Percentiles rank a stretch among this genome's conserved stretches.
These are phyloP conservation scores for Venturia nashicola DNA, from an alignment of 2,329 filamentous ascomycete species.

Conservation along the genomic window DNA sequence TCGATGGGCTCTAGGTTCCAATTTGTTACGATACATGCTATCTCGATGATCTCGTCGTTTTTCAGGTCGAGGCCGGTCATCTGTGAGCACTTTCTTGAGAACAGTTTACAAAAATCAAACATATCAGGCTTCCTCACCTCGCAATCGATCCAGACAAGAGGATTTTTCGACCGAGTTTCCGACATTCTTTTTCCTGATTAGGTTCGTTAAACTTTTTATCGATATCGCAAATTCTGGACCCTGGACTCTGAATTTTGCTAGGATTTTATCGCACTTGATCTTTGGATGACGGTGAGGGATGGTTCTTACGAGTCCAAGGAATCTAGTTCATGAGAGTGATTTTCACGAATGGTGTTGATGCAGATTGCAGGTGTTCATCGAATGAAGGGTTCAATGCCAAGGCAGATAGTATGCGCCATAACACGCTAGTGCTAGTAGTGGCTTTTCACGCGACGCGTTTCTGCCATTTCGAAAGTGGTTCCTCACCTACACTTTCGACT, in stretches of 20 bases:
- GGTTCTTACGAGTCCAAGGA: not conserved
- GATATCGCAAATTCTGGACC: no score
- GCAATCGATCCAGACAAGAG: conserved; percentile 79
- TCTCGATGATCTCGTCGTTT: conserved; percentile 75
- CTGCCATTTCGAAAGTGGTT: not conserved
- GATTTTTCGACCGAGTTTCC: conserved; percentile 43
- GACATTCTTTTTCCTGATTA: conserved; percentile 18
- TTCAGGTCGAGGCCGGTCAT: conserved; percentile 83
- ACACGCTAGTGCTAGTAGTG: not conserved
- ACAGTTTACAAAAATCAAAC: conserved; percentile 1
- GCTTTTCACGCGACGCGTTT: not conserved
- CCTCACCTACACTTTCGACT: not conserved
- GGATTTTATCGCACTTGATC: not conserved
- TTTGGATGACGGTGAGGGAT: not conserved
- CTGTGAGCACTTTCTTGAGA: conserved; percentile 31
- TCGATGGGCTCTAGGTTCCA: conserved; percentile 66
- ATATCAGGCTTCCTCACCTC: conserved; percentile 34
- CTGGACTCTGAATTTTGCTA: no score
- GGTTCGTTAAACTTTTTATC: no score
- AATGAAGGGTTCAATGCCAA: no score
- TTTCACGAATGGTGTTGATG: not conserved
- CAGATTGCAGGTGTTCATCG: no score
- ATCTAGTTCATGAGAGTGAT: not conserved
- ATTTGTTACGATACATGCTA: conserved; percentile 86
- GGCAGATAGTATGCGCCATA: not conserved